Evolutionary conservation across 202 grass and related monocot species (phyloP), one percentile per base, ranked within the genome.

Genomic region (Saccharum hybrid): DNA sequence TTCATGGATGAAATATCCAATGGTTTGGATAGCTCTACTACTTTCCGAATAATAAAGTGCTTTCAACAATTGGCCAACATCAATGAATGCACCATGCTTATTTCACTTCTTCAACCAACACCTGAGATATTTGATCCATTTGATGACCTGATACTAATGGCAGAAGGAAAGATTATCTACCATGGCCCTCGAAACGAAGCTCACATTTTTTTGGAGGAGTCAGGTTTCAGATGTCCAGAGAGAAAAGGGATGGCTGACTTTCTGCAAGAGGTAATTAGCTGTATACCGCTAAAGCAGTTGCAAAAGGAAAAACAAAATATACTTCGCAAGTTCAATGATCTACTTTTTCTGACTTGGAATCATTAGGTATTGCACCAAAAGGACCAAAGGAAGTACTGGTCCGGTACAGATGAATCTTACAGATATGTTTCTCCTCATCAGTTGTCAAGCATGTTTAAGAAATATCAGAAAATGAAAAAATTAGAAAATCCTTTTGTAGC

Each of bases 1-100:
- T 89, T 92, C 37, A 89, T 92, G 87, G 90, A 92, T 89, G 90
- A 92, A 54, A 89, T 92, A 86, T 92, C 90, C 76, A 92, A 85
- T 77, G 90, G 90, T 6, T 82, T 92, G 65, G 87, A 92, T 68
- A 92, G 90, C 28, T 89, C 87, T 40, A 89, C 90, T 30, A 92
- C 90, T 48, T 89, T 81, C 21, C 83, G 72, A 71, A 89, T 89
- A 42, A 77, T 92, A 0, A 71, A 52, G 31, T 92, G 83, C n/a
- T 68, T 92, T 34, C 88, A 88, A 39, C 91, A 93, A 63, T 39
- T 90, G 45, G 66, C 85, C 5, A 89, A 86, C 38, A 86, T 86
- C 37, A 83, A 75, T 7, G 75, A 93, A 63, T 90, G 71, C 22
- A 90, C 88, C 13, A 84, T 90, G 37, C 69, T 90, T 63, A 62